These are phyloP conservation scores for Mycena capillaripes DNA, from an alignment of 768 basidiomycete genomes.

Conservation along the genomic window DNA sequence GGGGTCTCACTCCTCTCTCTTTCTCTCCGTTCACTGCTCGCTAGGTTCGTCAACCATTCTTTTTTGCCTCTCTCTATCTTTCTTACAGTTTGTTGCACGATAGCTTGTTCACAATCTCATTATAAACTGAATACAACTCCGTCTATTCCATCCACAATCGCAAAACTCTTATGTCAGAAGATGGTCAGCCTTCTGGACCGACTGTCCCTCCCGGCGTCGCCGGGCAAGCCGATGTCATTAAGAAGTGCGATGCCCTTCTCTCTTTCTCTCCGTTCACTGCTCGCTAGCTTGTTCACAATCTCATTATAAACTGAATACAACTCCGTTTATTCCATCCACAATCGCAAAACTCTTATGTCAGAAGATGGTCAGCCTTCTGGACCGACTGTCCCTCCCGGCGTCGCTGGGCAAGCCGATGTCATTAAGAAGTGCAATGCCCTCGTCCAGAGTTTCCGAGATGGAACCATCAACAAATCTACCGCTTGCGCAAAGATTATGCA, in stretches of 20 bases:
- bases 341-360: neutral
- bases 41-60: neutral
- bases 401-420: neutral
- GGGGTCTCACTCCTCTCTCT: neutral
- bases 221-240: neutral
- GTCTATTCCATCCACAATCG: conserved; percentile 6
- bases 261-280: neutral
- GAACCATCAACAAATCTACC: neutral
- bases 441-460: neutral
- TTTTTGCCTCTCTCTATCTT: neutral
- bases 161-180: neutral
- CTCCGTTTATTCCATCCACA: conserved; percentile 13
- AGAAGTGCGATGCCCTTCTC: neutral
- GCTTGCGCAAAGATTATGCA: neutral
- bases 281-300: neutral
- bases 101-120: neutral
- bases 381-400: neutral
- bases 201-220: neutral
- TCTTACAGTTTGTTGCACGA: neutral
- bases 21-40: neutral
- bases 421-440: neutral
- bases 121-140: no score
- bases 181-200: neutral
- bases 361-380: neutral
- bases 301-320: no score